These are phyloP conservation scores for Apophysomyces ossiformis DNA, from an alignment of 371 early-diverging fungal genomes.

Conservation along the genomic window DNA sequence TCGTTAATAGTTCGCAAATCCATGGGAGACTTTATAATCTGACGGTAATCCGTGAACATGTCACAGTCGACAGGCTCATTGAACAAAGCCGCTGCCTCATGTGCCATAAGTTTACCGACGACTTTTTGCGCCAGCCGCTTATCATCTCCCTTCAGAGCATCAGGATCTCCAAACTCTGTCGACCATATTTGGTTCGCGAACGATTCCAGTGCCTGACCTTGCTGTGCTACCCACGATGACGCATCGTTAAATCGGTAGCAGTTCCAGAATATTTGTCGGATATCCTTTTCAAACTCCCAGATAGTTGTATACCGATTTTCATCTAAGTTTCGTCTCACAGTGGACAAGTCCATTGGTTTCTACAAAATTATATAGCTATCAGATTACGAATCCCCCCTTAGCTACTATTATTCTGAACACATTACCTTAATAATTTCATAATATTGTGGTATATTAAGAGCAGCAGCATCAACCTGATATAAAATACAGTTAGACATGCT, in stretches of 20 bases:
- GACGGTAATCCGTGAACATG: slow-evolving; percentile 85
- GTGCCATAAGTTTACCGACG: slow-evolving; percentile 39
- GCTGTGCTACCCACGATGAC: slow-evolving; percentile 56
- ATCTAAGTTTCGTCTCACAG: slow-evolving; percentile 83
- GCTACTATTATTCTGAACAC: neutral
- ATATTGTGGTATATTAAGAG: slow-evolving; percentile 89
- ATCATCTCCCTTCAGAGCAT: slow-evolving; percentile 42
- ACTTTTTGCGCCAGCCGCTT: slow-evolving; percentile 41
- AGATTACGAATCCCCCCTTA: neutral
- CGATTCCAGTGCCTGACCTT: slow-evolving; percentile 42
- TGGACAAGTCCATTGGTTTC: slow-evolving; percentile 95
- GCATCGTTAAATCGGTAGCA: slow-evolving; percentile 91
- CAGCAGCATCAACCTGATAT: slow-evolving; percentile 78
- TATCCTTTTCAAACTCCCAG: slow-evolving; percentile 60
- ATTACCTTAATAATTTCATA: slow-evolving; percentile 76
- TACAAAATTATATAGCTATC: neutral
- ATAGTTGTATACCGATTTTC: slow-evolving; percentile 44
- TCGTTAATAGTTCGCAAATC: slow-evolving; percentile 91
- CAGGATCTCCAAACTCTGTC: slow-evolving; percentile 43
- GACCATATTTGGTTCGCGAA: slow-evolving; percentile 49
- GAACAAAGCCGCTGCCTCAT: slow-evolving; percentile 59
- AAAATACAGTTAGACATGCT: neutral
- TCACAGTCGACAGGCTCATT: slow-evolving; percentile 91
- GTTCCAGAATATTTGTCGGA: slow-evolving; percentile 80
- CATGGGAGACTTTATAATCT: slow-evolving; percentile 93